Evolutionary conservation across 805 yeast genomes (phyloP).

Genomic region (Ogataea methylovora): DNA sequence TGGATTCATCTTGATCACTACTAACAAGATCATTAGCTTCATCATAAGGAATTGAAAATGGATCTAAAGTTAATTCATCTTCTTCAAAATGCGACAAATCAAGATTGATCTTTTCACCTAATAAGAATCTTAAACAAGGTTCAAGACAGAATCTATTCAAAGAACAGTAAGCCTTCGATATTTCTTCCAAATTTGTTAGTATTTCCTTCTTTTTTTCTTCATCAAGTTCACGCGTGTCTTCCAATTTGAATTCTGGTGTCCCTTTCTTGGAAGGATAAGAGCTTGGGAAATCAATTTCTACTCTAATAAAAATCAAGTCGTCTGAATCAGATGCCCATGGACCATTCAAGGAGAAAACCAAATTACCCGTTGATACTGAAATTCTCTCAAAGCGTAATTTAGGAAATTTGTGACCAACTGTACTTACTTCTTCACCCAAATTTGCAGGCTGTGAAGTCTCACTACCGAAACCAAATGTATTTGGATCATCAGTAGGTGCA

Average conservation of each 20-base stretch:
- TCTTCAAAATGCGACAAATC: constrained; percentile 27
- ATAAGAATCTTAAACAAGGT: constrained; percentile 61
- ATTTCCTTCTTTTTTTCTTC: constrained; percentile 44
- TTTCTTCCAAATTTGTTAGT: constrained; percentile 40
- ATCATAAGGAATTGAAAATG: constrained; percentile 22
- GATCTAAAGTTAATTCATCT: constrained; percentile 19
- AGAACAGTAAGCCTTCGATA: constrained; percentile 49
- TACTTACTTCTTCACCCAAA: constrained; percentile 86
- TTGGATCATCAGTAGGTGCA: constrained; percentile 24
- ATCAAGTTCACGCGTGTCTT: constrained; percentile 68
- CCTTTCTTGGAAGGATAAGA: constrained; percentile 54
- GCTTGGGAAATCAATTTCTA: constrained; percentile 63
- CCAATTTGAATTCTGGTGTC: constrained; percentile 55
- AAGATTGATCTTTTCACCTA: constrained; percentile 70
- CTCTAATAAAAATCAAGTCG: constrained; percentile 55
- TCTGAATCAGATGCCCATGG: constrained; percentile 50
- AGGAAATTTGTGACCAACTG: constrained; percentile 84
- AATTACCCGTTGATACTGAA: constrained; percentile 77
- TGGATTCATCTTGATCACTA: constrained; percentile 21
- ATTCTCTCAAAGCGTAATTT: constrained; percentile 80
- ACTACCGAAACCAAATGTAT: constrained; percentile 30
- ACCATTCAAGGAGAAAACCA: constrained; percentile 74
- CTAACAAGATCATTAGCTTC: constrained; percentile 29
- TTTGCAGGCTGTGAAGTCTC: constrained; percentile 40
- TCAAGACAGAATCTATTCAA: constrained; percentile 68